Conservation (phyloP, 768 basidiomycete genomes). For the Suillus lakei region DNA sequence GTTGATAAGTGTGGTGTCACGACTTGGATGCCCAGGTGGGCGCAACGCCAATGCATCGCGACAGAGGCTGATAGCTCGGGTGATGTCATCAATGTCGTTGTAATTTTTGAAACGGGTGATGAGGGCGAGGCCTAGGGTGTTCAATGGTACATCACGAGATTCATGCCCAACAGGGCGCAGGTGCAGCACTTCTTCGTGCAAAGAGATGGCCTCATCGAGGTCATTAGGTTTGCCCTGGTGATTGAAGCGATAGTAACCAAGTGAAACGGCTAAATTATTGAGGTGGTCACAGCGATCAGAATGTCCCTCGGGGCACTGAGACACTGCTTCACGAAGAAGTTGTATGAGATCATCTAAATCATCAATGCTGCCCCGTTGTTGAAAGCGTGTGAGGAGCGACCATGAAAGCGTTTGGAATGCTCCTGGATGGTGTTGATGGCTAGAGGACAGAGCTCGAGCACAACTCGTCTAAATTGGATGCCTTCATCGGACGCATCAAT, state of each 20-base stretch:
- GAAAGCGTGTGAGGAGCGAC: slow-evolving; percentile 7
- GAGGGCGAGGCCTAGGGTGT: slow-evolving; percentile 21
- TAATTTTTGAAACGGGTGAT: slow-evolving; percentile 17
- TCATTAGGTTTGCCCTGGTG: slow-evolving; percentile 7
- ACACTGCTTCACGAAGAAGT: slow-evolving; percentile 1
- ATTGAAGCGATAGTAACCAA: slow-evolving; percentile 15
- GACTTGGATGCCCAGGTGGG: slow-evolving; percentile 10
- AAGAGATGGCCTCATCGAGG: slow-evolving; percentile 1
- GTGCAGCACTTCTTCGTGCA: not conserved
- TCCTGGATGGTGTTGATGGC: not conserved
- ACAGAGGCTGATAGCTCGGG: slow-evolving; percentile 12
- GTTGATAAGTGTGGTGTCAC: slow-evolving; percentile 12
- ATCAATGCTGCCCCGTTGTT: not conserved
- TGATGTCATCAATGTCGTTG: slow-evolving; percentile 18
- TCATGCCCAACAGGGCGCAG: not conserved
- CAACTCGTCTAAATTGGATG: not conserved
- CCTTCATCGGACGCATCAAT: not conserved
- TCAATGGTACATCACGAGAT: slow-evolving; percentile 11
- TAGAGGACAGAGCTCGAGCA: not conserved
- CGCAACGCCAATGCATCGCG: slow-evolving; percentile 13
- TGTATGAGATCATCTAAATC: slow-evolving; percentile 18
- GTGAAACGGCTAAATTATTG: slow-evolving; percentile 15
- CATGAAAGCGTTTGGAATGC: not conserved
- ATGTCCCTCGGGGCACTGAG: slow-evolving; percentile 16
- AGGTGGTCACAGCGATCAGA: slow-evolving; percentile 5